These are phyloP conservation scores for Colletotrichum lini DNA, from an alignment of 2,329 filamentous ascomycete species.

Conservation along the genomic window DNA sequence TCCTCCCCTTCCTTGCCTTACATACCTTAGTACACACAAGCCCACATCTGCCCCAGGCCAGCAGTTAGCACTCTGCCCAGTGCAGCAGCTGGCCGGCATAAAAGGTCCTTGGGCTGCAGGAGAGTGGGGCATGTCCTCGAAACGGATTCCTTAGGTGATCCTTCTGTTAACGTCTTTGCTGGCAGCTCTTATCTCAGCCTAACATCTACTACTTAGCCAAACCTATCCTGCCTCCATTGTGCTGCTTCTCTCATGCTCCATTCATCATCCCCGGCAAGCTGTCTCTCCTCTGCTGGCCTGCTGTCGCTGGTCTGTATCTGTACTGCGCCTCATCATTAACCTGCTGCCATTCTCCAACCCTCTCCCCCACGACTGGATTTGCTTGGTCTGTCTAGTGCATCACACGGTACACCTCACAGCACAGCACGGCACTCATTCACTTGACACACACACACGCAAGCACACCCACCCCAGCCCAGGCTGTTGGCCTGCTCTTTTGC, in stretches of 20 bases:
- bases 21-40: neutral
- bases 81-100: conserved; percentile 17
- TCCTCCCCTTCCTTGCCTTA: conserved; percentile 1
- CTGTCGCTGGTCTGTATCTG: conserved; percentile 3
- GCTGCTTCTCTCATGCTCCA: conserved; percentile 26
- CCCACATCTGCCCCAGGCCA: neutral
- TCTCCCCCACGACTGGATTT: conserved; percentile 31
- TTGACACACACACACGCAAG: neutral
- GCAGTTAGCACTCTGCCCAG: neutral
- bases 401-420: neutral
- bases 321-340: conserved; percentile 25
- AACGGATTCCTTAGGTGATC: neutral
- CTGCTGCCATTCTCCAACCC: conserved; percentile 6
- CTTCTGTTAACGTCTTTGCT: conserved; percentile 8
- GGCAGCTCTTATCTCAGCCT: neutral
- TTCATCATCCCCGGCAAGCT: neutral
- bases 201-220: neutral
- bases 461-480: neutral
- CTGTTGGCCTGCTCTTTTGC: neutral
- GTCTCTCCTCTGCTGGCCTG: conserved; percentile 4
- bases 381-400: conserved; percentile 1
- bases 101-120: conserved; percentile 25
- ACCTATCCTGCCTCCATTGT: conserved; percentile 9
- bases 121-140: conserved; percentile 24
- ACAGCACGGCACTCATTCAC: neutral